phyloP scores from a whole-genome alignment of 2,329 filamentous ascomycete species.

The Penicillium sp. region DNA sequence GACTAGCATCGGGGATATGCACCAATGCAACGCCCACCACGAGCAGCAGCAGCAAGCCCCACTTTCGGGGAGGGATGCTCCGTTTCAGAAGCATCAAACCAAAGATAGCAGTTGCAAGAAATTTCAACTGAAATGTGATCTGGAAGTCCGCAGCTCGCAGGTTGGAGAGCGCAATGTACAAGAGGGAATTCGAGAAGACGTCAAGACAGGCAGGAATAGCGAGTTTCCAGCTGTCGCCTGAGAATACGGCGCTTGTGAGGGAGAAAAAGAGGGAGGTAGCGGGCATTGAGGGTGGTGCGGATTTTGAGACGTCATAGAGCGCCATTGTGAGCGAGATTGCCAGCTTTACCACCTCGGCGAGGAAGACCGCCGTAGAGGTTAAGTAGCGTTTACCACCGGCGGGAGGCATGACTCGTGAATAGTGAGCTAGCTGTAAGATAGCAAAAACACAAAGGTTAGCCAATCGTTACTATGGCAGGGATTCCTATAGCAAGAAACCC shows the following conservation, averaged over 20 bases:
- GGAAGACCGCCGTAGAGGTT: constrained; percentile 87
- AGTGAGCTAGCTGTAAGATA: constrained; percentile 73
- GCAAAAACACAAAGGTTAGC: constrained; percentile 11
- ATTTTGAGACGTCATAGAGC: constrained; percentile 80
- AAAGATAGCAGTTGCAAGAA: constrained; percentile 85
- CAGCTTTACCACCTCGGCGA: constrained; percentile 90
- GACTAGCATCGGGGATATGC: constrained; percentile 67
- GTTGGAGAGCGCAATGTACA: constrained; percentile 89
- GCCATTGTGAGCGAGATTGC: constrained; percentile 81
- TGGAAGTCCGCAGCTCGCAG: constrained; percentile 91
- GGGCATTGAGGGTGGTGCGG: constrained; percentile 73
- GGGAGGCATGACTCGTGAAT: constrained; percentile 89
- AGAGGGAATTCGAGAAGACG: constrained; percentile 87
- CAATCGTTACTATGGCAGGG: not conserved
- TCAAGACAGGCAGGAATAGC: constrained; percentile 85
- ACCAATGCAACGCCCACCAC: constrained; percentile 82
- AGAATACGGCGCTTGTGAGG: constrained; percentile 77
- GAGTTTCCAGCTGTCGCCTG: constrained; percentile 90
- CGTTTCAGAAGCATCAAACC: constrained; percentile 75
- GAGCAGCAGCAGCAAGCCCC: constrained; percentile 75
- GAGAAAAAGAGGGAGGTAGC: constrained; percentile 77
- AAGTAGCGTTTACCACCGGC: constrained; percentile 83
- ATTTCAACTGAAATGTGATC: constrained; percentile 91
- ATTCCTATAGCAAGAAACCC: not conserved
- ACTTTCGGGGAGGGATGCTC: constrained; percentile 69